Conservation (phyloP, 2,329 filamentous ascomycete genomes). For the Botryotinia convoluta region DNA sequence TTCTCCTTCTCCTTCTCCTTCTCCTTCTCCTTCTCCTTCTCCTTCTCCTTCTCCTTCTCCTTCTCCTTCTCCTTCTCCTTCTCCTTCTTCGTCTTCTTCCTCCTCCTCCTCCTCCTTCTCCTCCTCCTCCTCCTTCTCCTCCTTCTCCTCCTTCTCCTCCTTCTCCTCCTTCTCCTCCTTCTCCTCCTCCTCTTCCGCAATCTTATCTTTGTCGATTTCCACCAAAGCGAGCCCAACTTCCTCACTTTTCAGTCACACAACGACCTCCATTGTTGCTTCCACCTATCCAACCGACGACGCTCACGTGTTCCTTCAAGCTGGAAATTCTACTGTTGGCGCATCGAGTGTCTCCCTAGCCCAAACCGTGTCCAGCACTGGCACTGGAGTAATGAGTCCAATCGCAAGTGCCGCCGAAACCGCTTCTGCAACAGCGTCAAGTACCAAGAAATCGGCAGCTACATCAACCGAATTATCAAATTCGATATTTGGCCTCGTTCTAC, state of each 20-base stretch:
- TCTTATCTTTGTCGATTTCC: slow-evolving; percentile 18
- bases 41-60: slow-evolving; percentile 24
- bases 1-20: too few relatives aligned
- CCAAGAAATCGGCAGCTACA: slow-evolving; percentile 15
- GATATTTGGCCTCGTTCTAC: slow-evolving; percentile 11
- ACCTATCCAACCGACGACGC: slow-evolving; percentile 23
- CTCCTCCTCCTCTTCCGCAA: slow-evolving; percentile 19
- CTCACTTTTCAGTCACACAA: slow-evolving; percentile 21
- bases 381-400: not conserved
- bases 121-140: slow-evolving; percentile 25
- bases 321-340: slow-evolving; percentile 21
- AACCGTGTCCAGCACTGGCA: not conserved
- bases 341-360: not conserved
- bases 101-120: slow-evolving; percentile 10
- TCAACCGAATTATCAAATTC: slow-evolving; percentile 9
- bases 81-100: slow-evolving; percentile 1
- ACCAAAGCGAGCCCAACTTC: slow-evolving; percentile 14
- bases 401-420: not conserved
- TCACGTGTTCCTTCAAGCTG: slow-evolving; percentile 34
- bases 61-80: slow-evolving; percentile 24
- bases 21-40: slow-evolving; percentile 17
- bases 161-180: not conserved
- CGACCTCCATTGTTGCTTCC: slow-evolving; percentile 21
- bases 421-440: slow-evolving; percentile 6
- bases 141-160: slow-evolving; percentile 13